phyloP scores from a whole-genome alignment of 148 eudicot genomes.

The Vaccinium darrowii region DNA sequence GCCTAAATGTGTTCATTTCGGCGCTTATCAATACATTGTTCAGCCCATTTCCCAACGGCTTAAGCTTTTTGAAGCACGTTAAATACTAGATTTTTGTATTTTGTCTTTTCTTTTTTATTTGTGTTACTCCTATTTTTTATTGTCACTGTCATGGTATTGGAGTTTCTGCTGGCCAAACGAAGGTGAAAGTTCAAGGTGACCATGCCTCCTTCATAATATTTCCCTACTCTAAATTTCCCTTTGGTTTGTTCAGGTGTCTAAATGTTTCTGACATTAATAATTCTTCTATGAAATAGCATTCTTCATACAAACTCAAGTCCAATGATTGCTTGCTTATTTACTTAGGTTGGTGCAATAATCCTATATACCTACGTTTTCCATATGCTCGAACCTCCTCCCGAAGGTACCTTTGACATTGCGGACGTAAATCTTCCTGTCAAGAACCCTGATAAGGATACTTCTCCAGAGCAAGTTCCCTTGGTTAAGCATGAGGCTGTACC shows the following conservation, averaged over 20 bases:
- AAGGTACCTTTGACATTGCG: conserved; percentile 67
- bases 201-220: not conserved
- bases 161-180: not conserved
- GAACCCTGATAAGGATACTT: conserved; percentile 31
- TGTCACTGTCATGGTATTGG: not conserved
- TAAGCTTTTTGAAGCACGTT: not conserved
- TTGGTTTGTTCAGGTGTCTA: not conserved
- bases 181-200: not conserved
- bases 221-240: not conserved
- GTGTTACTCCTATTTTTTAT: not conserved
- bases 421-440: conserved; percentile 60
- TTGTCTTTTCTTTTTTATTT: not conserved
- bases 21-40: not conserved
- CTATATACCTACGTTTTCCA: conserved; percentile 89
- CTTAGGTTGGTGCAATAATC: conserved; percentile 89
- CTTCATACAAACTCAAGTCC: not conserved
- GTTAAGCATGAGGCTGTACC: conserved; percentile 46
- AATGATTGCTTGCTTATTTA: not conserved
- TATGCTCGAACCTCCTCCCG: conserved; percentile 91
- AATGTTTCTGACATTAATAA: not conserved
- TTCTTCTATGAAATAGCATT: not conserved
- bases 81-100: not conserved
- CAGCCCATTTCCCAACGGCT: not conserved
- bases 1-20: no score
- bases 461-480: conserved; percentile 69